Conservation (phyloP, 2,329 filamentous ascomycete species). For the Sclerotinia spermophila region DNA sequence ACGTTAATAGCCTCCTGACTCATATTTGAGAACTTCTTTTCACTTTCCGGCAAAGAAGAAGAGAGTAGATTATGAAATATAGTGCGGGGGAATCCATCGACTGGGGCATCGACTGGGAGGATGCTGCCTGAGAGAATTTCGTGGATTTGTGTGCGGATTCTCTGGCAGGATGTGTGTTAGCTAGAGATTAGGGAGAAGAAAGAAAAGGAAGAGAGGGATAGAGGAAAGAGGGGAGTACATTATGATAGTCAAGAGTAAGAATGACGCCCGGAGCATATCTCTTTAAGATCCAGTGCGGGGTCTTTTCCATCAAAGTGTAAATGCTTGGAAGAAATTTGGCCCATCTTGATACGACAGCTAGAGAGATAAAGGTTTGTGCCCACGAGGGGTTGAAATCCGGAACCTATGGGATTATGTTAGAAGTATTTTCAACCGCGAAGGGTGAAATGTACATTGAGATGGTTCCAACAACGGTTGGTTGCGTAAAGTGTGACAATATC, state of each 20-base stretch:
- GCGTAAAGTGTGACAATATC: constrained; percentile 28
- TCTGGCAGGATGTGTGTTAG: background rate
- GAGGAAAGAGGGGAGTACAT: background rate
- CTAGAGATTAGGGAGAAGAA: too few relatives aligned
- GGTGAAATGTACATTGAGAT: background rate
- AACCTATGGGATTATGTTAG: background rate
- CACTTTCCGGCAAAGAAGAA: constrained; percentile 23
- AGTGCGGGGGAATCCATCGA: constrained; percentile 15
- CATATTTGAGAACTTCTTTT: constrained; percentile 24
- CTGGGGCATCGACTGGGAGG: constrained; percentile 11
- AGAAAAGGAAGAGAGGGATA: background rate
- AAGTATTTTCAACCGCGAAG: background rate
- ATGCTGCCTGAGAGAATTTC: constrained; percentile 1
- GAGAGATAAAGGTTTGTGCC: constrained; percentile 1
- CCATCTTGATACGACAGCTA: background rate
- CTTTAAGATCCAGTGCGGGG: background rate
- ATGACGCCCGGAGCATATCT: background rate
- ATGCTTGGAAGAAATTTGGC: background rate
- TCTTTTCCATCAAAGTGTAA: background rate
- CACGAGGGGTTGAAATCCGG: constrained; percentile 27
- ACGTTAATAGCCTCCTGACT: constrained; percentile 28
- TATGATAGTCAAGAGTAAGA: background rate
- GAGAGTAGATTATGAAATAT: constrained; percentile 27
- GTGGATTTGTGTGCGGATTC: constrained; percentile 2
- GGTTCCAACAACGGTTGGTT: constrained; percentile 4